Percentiles rank a stretch among this genome's conserved stretches.
Conservation (phyloP, 805 yeast genomes). For the Limtongia smithiae region DNA sequence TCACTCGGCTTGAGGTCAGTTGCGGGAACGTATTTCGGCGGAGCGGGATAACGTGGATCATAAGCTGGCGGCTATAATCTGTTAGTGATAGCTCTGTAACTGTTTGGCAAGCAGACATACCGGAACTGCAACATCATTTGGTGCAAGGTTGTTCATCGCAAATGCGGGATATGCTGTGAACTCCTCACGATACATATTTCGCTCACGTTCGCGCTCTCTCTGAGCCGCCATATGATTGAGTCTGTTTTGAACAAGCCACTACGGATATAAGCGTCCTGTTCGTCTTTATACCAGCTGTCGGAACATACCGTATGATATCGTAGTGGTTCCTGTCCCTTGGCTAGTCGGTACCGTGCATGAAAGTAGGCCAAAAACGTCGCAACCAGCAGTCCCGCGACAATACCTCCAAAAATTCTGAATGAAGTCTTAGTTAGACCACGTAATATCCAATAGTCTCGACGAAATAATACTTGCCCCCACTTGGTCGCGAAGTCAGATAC, state of each 20-base stretch:
- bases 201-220: constrained; percentile 6
- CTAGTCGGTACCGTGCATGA: constrained; percentile 18
- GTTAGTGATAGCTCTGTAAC: not conserved
- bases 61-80: constrained; percentile 25
- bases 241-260: constrained; percentile 25
- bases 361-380: constrained; percentile 3
- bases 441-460: too few species aligned
- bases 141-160: constrained; percentile 9
- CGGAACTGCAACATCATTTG: constrained; percentile 5
- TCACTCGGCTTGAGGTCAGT: constrained; percentile 6
- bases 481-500: too few species aligned
- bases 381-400: constrained; percentile 1
- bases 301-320: constrained; percentile 21
- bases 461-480: too few species aligned
- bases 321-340: constrained; percentile 16
- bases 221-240: constrained; percentile 1
- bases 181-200: constrained; percentile 15
- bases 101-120: constrained; percentile 2
- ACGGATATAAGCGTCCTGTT: not conserved
- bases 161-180: constrained; percentile 13
- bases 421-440: too few species aligned
- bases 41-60: constrained; percentile 24
- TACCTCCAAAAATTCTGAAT: constrained; percentile 22
- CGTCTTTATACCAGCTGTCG: not conserved
- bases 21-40: constrained; percentile 16